Percentiles rank a stretch among this genome's conserved stretches.
Evolutionary conservation across 73 alveolate genomes (phyloP).

Genomic region (Durusdinium trenchii): DNA sequence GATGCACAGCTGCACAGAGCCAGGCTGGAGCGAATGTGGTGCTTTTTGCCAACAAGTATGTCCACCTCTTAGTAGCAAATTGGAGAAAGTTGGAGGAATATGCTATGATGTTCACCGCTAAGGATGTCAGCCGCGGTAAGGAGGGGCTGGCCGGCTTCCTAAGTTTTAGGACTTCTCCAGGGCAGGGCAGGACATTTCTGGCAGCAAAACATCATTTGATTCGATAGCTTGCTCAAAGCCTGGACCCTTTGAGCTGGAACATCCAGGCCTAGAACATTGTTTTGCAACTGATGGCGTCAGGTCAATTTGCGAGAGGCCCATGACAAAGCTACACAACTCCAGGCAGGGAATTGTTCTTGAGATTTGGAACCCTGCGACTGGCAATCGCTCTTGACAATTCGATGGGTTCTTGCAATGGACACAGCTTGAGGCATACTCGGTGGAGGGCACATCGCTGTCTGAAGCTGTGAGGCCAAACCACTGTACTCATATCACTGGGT

Average conservation of each 20-base stretch:
- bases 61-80: neutral
- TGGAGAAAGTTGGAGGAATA: neutral
- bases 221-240: neutral
- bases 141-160: neutral
- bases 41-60: constrained; percentile 91
- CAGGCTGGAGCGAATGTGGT: constrained; percentile 92
- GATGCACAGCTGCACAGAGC: neutral
- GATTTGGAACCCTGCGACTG: no score
- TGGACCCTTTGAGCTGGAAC: neutral
- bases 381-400: no score
- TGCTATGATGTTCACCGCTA: neutral
- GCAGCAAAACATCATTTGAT: neutral
- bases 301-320: constrained; percentile 58
- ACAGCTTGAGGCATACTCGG: no score
- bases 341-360: no score
- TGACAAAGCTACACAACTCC: constrained; percentile 29
- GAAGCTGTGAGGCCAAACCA: no score
- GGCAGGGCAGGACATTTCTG: neutral
- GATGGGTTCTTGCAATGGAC: no score
- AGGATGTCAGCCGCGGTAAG: constrained; percentile 54
- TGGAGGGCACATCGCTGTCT: no score
- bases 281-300: neutral
- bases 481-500: no score
- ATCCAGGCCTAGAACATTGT: neutral
- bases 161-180: neutral